phyloP scores from a whole-genome alignment of 2,329 filamentous ascomycete genomes.

The Ceratocystis harringtonii region DNA sequence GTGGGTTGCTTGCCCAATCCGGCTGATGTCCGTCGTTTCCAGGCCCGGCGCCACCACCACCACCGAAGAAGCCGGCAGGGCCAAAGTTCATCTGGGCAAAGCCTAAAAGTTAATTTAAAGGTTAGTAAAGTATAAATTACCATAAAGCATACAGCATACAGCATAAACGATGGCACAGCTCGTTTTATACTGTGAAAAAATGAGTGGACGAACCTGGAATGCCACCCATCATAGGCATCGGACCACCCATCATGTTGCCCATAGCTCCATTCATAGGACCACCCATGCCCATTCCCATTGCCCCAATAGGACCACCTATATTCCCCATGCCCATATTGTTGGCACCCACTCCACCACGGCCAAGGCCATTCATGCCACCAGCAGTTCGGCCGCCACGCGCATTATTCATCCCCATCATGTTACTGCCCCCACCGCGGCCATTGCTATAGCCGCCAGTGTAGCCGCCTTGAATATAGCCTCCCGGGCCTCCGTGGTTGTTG shows the following conservation, averaged over 20 bases:
- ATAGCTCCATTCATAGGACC: slow-evolving; percentile 23
- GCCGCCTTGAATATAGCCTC: slow-evolving; percentile 22
- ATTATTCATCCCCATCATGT: slow-evolving; percentile 27
- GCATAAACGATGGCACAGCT: no score
- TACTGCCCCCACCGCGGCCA: slow-evolving; percentile 30
- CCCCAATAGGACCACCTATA: slow-evolving; percentile 34
- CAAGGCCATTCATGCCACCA: slow-evolving; percentile 35
- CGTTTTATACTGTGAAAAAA: background rate
- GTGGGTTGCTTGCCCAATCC: slow-evolving; percentile 45
- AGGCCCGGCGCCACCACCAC: slow-evolving; percentile 29
- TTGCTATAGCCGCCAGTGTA: slow-evolving; percentile 21
- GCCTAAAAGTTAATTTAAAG: slow-evolving; percentile 19
- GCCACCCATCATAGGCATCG: slow-evolving; percentile 33
- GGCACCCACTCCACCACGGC: slow-evolving; percentile 25
- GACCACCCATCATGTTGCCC: slow-evolving; percentile 27
- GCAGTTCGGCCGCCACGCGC: slow-evolving; percentile 32
- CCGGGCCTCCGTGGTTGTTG: slow-evolving; percentile 3
- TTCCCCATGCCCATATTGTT: slow-evolving; percentile 41
- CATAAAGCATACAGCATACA: no score
- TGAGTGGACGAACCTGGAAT: slow-evolving; percentile 25
- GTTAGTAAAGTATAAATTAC: background rate
- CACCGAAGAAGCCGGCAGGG: slow-evolving; percentile 50
- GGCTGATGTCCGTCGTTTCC: slow-evolving; percentile 34
- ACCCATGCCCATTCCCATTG: slow-evolving; percentile 5
- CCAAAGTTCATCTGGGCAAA: slow-evolving; percentile 54